A percentile compares a stretch with the other conserved stretches of the same genome.
Evolutionary conservation across 345 rosid genomes (phyloP).

Genomic region (Hypericum perforatum): DNA sequence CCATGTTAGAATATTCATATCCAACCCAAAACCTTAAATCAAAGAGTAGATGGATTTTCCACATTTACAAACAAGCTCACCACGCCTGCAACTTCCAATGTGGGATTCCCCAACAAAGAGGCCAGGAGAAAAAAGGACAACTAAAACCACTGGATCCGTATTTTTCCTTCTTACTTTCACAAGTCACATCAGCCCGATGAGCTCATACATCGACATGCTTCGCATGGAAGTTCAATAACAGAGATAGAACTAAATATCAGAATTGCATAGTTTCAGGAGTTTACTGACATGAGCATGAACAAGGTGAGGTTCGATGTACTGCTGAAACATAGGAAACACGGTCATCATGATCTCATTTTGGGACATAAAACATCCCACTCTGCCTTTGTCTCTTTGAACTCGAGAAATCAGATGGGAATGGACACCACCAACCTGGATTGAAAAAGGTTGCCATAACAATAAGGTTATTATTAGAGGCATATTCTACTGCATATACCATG

Average conservation of each 20-base stretch:
- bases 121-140: too few species aligned
- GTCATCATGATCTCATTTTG: constrained; percentile 98
- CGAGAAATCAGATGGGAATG: constrained; percentile 97
- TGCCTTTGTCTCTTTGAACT: constrained; percentile 97
- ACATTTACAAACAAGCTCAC: too few species aligned
- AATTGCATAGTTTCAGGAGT: constrained; percentile 6
- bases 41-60: too few species aligned
- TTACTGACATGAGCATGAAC: constrained; percentile 97
- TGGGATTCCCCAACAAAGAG: too few species aligned
- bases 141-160: too few species aligned
- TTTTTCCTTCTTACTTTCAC: too few species aligned
- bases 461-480: not conserved
- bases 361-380: constrained; percentile 77
- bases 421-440: constrained; percentile 94
- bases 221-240: not conserved
- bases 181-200: too few species aligned
- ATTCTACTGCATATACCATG: not conserved
- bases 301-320: constrained; percentile 94
- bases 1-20: too few species aligned
- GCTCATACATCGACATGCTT: not conserved
- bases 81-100: too few species aligned
- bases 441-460: constrained; percentile 11
- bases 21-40: too few species aligned
- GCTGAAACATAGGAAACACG: constrained; percentile 98
- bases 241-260: too few species aligned